phyloP scores from a whole-genome alignment of 2,329 filamentous ascomycete genomes.

The Pezicula carpinea region DNA sequence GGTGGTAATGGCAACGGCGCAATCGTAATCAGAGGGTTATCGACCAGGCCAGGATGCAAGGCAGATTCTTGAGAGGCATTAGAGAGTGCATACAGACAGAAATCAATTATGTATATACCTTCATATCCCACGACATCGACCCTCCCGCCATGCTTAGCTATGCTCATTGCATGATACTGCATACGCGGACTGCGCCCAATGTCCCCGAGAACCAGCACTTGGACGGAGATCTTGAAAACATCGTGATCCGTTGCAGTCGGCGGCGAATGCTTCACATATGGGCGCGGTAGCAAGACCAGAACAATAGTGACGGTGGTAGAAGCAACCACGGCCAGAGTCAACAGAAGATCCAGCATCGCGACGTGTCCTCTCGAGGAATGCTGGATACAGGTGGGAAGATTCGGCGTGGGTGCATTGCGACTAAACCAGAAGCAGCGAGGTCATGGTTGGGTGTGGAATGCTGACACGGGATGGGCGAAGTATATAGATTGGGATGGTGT shows the following conservation, averaged over 20 bases:
- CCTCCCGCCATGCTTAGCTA: constrained; percentile 73
- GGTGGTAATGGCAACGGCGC: constrained; percentile 67
- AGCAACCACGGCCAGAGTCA: constrained; percentile 24
- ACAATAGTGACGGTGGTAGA: constrained; percentile 28
- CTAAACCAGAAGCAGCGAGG: no score
- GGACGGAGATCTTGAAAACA: constrained; percentile 49
- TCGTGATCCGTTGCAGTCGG: constrained; percentile 16
- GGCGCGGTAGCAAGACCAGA: constrained; percentile 31
- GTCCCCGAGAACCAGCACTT: constrained; percentile 89
- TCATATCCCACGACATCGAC: constrained; percentile 88
- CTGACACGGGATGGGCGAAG: no score
- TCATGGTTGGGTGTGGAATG: no score
- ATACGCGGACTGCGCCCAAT: constrained; percentile 95
- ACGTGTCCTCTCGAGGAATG: constrained; percentile 10
- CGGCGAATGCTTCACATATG: constrained; percentile 33
- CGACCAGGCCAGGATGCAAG: constrained; percentile 70
- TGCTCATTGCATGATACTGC: constrained; percentile 95
- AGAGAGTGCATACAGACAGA: constrained; percentile 3
- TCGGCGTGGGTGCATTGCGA: background rate
- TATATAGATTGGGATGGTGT: no score
- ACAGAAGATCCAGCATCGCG: constrained; percentile 24
- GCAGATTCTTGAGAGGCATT: constrained; percentile 59
- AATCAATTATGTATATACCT: constrained; percentile 42
- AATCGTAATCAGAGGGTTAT: constrained; percentile 65
- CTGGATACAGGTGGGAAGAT: background rate